Evolutionary conservation across 495 filamentous ascomycete species (phyloP).

Genomic region (Hypoxylon lienhwacheense): DNA sequence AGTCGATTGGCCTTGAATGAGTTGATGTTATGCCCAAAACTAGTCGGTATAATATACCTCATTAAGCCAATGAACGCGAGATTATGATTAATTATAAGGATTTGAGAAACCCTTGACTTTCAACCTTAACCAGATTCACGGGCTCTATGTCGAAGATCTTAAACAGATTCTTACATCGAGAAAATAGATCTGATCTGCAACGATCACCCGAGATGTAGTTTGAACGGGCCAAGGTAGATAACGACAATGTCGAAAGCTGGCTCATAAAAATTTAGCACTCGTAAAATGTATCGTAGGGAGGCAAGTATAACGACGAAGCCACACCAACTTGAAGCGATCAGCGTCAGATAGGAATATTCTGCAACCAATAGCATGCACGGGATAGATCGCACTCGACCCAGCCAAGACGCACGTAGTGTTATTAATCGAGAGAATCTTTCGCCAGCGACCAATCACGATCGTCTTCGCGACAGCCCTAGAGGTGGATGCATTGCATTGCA

Average conservation of each 20-base stretch:
- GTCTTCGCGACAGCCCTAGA: conserved; percentile 6
- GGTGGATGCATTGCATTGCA: background rate
- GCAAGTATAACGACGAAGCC: background rate
- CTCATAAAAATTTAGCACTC: too few species aligned
- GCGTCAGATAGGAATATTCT: conserved; percentile 15
- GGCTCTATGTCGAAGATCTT: background rate
- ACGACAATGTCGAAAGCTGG: too few species aligned
- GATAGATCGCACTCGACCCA: conserved; percentile 4
- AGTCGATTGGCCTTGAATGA: background rate
- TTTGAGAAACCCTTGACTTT: too few species aligned
- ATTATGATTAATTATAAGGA: too few species aligned
- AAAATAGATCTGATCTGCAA: background rate
- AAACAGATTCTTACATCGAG: background rate
- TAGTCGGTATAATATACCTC: background rate
- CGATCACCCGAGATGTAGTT: too few species aligned
- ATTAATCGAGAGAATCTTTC: background rate
- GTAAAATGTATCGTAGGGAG: background rate
- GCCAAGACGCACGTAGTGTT: background rate
- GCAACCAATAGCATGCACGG: background rate
- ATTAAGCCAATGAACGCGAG: background rate
- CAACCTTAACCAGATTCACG: too few species aligned
- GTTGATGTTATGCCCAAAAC: conserved; percentile 3
- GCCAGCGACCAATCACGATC: conserved; percentile 4
- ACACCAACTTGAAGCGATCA: background rate
- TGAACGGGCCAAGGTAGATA: too few species aligned